These are phyloP conservation scores for Cicer chorassanicum DNA, from an alignment of 306 rosid species.

Conservation along the genomic window DNA sequence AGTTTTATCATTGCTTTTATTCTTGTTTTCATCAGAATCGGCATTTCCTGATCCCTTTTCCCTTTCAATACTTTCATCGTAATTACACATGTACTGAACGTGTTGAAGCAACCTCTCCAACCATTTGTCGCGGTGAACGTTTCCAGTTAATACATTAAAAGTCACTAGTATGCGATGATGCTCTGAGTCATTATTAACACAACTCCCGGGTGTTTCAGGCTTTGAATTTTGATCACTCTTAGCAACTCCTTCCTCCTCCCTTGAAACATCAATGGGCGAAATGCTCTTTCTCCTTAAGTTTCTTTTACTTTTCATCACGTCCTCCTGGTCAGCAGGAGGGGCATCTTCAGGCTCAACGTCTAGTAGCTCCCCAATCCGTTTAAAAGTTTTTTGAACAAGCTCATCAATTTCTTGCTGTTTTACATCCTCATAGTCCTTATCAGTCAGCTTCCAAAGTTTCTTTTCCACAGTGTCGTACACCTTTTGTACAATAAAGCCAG, in stretches of 20 bases:
- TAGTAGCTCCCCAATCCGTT: slow-evolving; percentile 69
- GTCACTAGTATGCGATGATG: slow-evolving; percentile 56
- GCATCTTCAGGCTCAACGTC: slow-evolving; percentile 76
- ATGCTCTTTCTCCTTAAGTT: slow-evolving; percentile 66
- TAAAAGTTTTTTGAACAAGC: slow-evolving; percentile 81
- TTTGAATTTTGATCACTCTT: slow-evolving; percentile 63
- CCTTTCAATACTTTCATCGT: slow-evolving; percentile 48
- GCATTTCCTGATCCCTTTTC: slow-evolving; percentile 52
- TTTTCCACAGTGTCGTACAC: slow-evolving; percentile 90
- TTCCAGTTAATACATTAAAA: slow-evolving; percentile 70
- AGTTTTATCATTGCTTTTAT: slow-evolving; percentile 48
- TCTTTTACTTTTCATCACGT: slow-evolving; percentile 63
- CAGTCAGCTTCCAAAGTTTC: slow-evolving; percentile 91
- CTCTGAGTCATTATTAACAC: slow-evolving; percentile 59
- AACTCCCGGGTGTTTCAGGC: slow-evolving; percentile 80
- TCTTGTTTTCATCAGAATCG: slow-evolving; percentile 50
- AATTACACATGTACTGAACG: slow-evolving; percentile 61
- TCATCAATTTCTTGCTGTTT: slow-evolving; percentile 85
- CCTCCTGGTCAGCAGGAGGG: slow-evolving; percentile 61
- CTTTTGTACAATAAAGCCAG: slow-evolving; percentile 92
- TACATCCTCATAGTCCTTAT: slow-evolving; percentile 82
- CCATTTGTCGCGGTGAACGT: slow-evolving; percentile 85
- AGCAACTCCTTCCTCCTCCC: slow-evolving; percentile 64
- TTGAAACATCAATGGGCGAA: slow-evolving; percentile 71
- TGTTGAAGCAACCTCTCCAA: slow-evolving; percentile 77